phyloP scores from a whole-genome alignment of 305 asterid genomes.

The Andrographis paniculata region DNA sequence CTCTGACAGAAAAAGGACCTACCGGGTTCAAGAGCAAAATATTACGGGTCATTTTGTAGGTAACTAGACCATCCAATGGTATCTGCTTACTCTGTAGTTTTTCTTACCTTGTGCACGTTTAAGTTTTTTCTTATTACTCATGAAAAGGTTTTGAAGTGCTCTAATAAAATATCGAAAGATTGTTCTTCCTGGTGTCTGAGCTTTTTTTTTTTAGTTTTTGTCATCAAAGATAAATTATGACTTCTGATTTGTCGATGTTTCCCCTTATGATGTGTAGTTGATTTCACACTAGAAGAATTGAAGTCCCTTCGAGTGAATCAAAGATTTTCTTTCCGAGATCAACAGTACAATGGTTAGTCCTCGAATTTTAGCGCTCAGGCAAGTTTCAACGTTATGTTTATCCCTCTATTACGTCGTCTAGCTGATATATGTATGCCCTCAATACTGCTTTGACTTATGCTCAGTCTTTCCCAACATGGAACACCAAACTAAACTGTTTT shows the following conservation, averaged over 20 bases:
- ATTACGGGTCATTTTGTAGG: slow-evolving; percentile 67
- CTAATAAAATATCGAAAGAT: background rate
- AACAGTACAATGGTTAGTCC: slow-evolving; percentile 68
- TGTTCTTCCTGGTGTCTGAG: background rate
- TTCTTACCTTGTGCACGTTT: background rate
- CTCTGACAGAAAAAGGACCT: slow-evolving; percentile 54
- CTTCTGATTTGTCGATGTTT: slow-evolving; percentile 8
- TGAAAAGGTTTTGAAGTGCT: background rate
- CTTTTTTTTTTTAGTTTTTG: background rate
- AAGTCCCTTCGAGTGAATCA: slow-evolving; percentile 62
- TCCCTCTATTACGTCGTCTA: too few relatives aligned
- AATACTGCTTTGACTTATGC: too few relatives aligned
- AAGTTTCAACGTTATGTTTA: too few relatives aligned
- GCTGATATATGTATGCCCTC: too few relatives aligned
- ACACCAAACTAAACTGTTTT: too few relatives aligned
- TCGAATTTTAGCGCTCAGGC: too few relatives aligned
- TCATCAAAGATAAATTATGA: background rate
- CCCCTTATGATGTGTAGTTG: slow-evolving; percentile 40
- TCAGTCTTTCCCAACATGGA: too few relatives aligned
- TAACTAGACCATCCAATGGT: slow-evolving; percentile 15
- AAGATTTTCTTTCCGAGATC: slow-evolving; percentile 64
- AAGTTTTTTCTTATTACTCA: background rate
- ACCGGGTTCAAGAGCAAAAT: slow-evolving; percentile 65
- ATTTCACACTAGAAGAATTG: slow-evolving; percentile 67
- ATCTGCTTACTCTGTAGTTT: slow-evolving; percentile 1